Evolutionary conservation across 768 basidiomycete genomes (phyloP).

Genomic region (Mrakia hoshinonis): DNA sequence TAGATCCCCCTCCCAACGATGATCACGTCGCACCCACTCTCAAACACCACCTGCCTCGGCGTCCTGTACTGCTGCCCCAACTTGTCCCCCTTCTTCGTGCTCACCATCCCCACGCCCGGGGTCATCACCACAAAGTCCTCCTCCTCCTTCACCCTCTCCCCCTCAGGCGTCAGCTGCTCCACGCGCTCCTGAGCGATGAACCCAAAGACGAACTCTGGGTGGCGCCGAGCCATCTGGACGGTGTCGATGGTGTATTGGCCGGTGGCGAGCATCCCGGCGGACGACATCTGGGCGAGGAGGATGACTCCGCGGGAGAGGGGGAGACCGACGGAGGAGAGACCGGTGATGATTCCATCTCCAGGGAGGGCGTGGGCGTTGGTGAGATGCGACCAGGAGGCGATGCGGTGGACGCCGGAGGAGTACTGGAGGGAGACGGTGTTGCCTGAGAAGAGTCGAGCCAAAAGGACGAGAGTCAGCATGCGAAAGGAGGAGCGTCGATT

Average conservation of each 20-base stretch:
- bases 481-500: not conserved
- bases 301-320: slow-evolving; percentile 79
- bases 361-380: slow-evolving; percentile 95
- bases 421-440: slow-evolving; percentile 96
- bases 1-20: slow-evolving; percentile 96
- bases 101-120: slow-evolving; percentile 81
- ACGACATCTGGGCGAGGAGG: slow-evolving; percentile 93
- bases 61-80: slow-evolving; percentile 96
- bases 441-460: slow-evolving; percentile 47
- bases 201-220: slow-evolving; percentile 74
- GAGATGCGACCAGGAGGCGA: slow-evolving; percentile 90
- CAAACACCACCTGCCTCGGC: slow-evolving; percentile 68
- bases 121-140: slow-evolving; percentile 85
- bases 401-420: slow-evolving; percentile 81
- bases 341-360: slow-evolving; percentile 88
- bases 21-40: slow-evolving; percentile 85
- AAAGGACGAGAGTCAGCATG: not conserved
- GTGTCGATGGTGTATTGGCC: slow-evolving; percentile 76
- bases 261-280: slow-evolving; percentile 70
- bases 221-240: slow-evolving; percentile 73
- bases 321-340: slow-evolving; percentile 74
- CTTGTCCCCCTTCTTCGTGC: slow-evolving; percentile 63
- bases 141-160: slow-evolving; percentile 34
- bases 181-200: slow-evolving; percentile 87
- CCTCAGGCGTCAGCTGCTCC: slow-evolving; percentile 44